A percentile compares a stretch with the other conserved stretches of the same genome.
These are phyloP conservation scores for Hirsutella rhossiliensis DNA, from an alignment of 2,329 filamentous ascomycete genomes.

Conservation along the genomic window DNA sequence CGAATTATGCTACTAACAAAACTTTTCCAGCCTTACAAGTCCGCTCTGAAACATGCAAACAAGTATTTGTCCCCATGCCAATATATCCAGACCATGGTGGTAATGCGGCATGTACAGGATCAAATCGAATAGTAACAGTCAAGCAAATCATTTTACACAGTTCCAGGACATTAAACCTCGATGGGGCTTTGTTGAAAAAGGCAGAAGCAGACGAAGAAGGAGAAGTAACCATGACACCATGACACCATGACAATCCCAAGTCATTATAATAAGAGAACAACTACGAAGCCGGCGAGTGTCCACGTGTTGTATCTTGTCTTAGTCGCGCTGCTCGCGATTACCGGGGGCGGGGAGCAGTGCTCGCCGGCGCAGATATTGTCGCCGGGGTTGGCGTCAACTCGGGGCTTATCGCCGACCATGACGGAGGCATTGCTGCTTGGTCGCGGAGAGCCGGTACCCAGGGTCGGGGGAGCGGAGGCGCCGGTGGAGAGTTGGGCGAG, in stretches of 20 bases:
- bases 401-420: neutral
- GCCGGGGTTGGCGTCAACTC: neutral
- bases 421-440: too few species aligned
- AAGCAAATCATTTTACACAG: too few species aligned
- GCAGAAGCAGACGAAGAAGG: neutral
- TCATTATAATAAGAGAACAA: conserved; percentile 9
- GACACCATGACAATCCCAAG: neutral
- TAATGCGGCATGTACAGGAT: too few species aligned
- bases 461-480: too few species aligned
- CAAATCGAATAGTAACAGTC: too few species aligned
- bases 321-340: conserved; percentile 6
- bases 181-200: neutral
- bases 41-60: too few species aligned
- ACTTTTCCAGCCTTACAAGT: too few species aligned
- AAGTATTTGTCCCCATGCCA: neutral
- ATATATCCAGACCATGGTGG: neutral
- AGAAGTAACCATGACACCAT: neutral
- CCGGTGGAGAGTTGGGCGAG: too few species aligned
- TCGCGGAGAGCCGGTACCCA: too few species aligned
- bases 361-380: conserved; percentile 5
- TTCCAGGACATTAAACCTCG: too few species aligned
- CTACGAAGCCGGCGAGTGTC: conserved; percentile 8
- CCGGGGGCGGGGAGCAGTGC: conserved; percentile 1
- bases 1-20: neutral
- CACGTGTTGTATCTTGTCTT: conserved; percentile 9